Conservation (phyloP, 495 filamentous ascomycete species). For the Staphylotrichum longicolle region DNA sequence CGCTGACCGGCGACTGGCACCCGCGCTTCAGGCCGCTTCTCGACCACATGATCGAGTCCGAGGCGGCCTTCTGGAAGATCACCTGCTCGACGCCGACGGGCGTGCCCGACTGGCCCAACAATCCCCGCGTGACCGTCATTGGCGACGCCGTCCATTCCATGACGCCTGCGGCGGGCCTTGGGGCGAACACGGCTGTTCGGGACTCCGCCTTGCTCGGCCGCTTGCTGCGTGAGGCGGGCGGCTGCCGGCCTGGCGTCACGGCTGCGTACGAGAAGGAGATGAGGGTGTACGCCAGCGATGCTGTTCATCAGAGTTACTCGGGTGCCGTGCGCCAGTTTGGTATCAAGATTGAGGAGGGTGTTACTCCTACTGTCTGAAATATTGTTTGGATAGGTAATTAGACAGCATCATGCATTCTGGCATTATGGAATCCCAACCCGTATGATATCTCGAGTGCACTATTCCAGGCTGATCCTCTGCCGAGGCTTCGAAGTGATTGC, state of each 20-base stretch:
- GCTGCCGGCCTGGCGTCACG: slow-evolving; percentile 43
- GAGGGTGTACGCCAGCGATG: slow-evolving; percentile 54
- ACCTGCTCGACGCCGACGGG: slow-evolving; percentile 52
- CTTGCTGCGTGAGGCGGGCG: slow-evolving; percentile 45
- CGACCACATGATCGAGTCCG: slow-evolving; percentile 48
- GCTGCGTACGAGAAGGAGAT: slow-evolving; percentile 55
- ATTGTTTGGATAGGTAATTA: neutral
- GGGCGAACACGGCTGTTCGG: slow-evolving; percentile 57
- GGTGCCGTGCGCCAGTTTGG: slow-evolving; percentile 41
- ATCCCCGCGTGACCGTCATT: slow-evolving; percentile 56
- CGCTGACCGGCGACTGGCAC: slow-evolving; percentile 49
- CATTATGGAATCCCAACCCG: no score
- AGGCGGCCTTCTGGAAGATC: slow-evolving; percentile 57
- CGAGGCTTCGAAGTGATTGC: no score
- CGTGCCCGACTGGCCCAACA: slow-evolving; percentile 51
- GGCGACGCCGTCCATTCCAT: slow-evolving; percentile 61
- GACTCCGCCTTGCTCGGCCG: slow-evolving; percentile 51
- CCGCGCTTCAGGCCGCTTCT: slow-evolving; percentile 49
- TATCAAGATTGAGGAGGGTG: slow-evolving; percentile 40
- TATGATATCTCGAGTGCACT: no score
- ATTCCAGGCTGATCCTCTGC: no score
- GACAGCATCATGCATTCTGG: no score
- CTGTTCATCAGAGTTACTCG: slow-evolving; percentile 48
- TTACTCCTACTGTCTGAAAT: slow-evolving; percentile 16
- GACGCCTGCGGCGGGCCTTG: slow-evolving; percentile 60